A percentile compares a stretch with the other conserved stretches of the same genome.
These are phyloP conservation scores for Teunomyces atbi DNA, from an alignment of 805 yeast species.

Conservation along the genomic window DNA sequence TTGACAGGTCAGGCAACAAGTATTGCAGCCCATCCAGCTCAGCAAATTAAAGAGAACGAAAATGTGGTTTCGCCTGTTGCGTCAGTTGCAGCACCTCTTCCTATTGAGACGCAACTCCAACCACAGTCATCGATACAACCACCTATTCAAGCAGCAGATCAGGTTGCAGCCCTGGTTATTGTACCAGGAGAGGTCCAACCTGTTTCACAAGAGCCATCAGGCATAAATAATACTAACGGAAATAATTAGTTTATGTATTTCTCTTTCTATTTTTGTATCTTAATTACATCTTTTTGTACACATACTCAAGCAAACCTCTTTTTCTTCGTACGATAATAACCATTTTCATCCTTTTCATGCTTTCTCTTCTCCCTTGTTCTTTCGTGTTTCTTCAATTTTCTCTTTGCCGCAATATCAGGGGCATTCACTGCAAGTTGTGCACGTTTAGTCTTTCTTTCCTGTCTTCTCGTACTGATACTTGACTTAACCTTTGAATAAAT, in stretches of 20 bases:
- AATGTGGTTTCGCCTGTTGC: neutral
- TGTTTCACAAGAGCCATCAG: neutral
- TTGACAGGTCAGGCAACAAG: neutral
- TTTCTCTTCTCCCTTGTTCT: conserved; percentile 76
- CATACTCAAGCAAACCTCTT: conserved; percentile 27
- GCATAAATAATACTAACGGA: neutral
- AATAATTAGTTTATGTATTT: neutral
- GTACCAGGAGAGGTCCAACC: neutral
- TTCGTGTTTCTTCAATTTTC: conserved; percentile 74
- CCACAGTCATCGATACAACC: neutral
- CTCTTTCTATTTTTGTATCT: neutral
- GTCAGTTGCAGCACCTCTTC: neutral
- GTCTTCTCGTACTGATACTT: conserved; percentile 58
- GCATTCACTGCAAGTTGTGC: conserved; percentile 72
- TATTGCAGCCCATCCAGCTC: neutral
- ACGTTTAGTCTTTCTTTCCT: conserved; percentile 71
- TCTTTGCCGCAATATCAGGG: conserved; percentile 79
- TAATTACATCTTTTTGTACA: neutral
- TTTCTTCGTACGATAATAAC: conserved; percentile 66
- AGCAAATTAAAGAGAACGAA: neutral
- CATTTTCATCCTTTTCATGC: conserved; percentile 71
- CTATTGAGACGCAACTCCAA: neutral
- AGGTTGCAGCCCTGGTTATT: neutral
- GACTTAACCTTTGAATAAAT: conserved; percentile 65
- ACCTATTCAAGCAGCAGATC: neutral